Evolutionary conservation across 768 basidiomycete genomes (phyloP), one percentile per base, ranked within the genome.

Genomic region (Kwoniella pini): DNA sequence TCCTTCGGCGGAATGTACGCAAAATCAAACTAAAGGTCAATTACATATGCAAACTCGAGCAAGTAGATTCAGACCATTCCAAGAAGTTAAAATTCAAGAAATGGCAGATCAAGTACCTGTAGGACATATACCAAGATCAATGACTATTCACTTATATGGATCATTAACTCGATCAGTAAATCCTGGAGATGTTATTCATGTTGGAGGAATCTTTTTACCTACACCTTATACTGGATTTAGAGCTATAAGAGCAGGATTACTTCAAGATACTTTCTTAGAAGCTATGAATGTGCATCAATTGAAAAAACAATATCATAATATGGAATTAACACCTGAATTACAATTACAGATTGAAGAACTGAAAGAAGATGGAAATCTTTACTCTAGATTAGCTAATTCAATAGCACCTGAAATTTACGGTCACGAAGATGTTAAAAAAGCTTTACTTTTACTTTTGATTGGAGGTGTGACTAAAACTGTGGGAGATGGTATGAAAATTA

Each of bases 31-130:
- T 52, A 86, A 82, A n/a, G 94, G 94, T 10, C 88, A 90, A 21
- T 80, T 99, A 54, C 91, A 96, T 74, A 97, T 98, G 95, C 96
- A 98, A 80, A 99, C 96, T 4, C 85, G 96, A 44, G 96, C 96
- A 21, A 92, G 91, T 79, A 86, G 94, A 54, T 99, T 99, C 79
- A 90, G 88, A 70, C 94, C 96, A 0, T 99, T 98, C 83, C 96
- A 99, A 76, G 96, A 99, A 79, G 85, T 96, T 62, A 95, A 95
- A 79, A 94, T 99, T 56, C 96, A 99, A 77, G 96, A 99, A 79
- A 95, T 99, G 94, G 90, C 95, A 24, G 95, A 98, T 73, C 96
- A 99, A 87, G 96, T 99, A 0, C 96, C 96, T 22, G 95, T 99
- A 46, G 96, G 96, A 3, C 96, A 99, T 77, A 99, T 99, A 59